Evolutionary conservation across 352 stramenopile species (phyloP).

Genomic region (Lagenidium giganteum): DNA sequence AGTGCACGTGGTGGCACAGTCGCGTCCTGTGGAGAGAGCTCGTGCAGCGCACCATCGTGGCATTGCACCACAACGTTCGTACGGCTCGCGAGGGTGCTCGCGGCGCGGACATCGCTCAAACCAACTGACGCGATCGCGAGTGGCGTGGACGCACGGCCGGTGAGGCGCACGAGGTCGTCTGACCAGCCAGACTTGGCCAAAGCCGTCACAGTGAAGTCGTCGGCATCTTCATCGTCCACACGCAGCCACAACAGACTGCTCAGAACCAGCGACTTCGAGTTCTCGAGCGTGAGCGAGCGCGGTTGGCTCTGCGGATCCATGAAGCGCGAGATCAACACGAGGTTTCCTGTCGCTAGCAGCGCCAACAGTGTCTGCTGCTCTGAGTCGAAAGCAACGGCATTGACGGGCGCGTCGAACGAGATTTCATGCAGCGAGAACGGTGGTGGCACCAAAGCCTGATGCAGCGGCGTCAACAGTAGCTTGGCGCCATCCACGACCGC

Average conservation of each 20-base stretch:
- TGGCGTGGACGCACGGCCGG: conserved; percentile 3
- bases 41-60: conserved; percentile 31
- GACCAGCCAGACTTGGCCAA: conserved; percentile 24
- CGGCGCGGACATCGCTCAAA: too few species aligned
- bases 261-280: too few species aligned
- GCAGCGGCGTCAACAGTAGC: conserved; percentile 63
- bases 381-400: conserved; percentile 51
- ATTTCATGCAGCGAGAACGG: conserved; percentile 46
- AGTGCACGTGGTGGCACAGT: too few species aligned
- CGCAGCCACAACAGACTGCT: conserved; percentile 32
- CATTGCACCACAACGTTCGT: too few species aligned
- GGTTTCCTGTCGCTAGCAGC: conserved; percentile 29
- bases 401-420: conserved; percentile 34
- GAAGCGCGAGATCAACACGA: conserved; percentile 48
- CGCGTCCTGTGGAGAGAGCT: conserved; percentile 4
- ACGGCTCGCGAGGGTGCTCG: too few species aligned
- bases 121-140: too few species aligned
- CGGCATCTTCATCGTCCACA: not conserved
- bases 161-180: conserved; percentile 24
- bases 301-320: too few species aligned
- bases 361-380: conserved; percentile 29
- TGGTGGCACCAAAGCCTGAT: conserved; percentile 60
- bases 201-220: conserved; percentile 15
- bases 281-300: too few species aligned
- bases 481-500: conserved; percentile 55